Percentiles rank a stretch among this genome's conserved stretches.
These are phyloP conservation scores for Termitomyces sp. DNA, from an alignment of 768 basidiomycete species.

Conservation along the genomic window DNA sequence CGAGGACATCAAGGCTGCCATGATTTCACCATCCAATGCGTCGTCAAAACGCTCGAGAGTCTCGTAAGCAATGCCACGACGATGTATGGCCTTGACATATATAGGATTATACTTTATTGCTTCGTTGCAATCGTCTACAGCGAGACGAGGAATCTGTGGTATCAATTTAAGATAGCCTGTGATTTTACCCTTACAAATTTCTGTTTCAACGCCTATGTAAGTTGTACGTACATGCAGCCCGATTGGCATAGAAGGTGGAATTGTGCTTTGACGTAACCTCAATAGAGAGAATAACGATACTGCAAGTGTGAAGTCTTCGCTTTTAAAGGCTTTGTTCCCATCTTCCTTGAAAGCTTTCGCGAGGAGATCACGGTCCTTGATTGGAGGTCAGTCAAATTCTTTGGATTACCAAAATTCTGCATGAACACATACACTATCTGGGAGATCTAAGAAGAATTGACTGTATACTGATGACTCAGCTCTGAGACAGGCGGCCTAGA, in stretches of 20 bases:
- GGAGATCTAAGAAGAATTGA: not conserved
- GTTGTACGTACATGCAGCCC: slow-evolving; percentile 73
- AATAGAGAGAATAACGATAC: slow-evolving; percentile 65
- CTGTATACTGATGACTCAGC: not conserved
- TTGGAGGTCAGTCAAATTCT: not conserved
- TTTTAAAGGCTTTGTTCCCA: slow-evolving; percentile 70
- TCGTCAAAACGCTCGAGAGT: slow-evolving; percentile 68
- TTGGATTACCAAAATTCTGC: not conserved
- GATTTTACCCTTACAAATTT: not conserved
- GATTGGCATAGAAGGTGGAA: slow-evolving; percentile 93
- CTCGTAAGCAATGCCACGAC: slow-evolving; percentile 84
- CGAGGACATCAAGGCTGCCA: not conserved
- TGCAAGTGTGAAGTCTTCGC: slow-evolving; percentile 53
- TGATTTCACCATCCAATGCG: slow-evolving; percentile 35
- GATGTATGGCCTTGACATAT: slow-evolving; percentile 89
- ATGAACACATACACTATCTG: not conserved
- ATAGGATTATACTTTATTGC: slow-evolving; percentile 76
- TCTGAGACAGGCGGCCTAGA: not conserved
- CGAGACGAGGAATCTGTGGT: slow-evolving; percentile 77
- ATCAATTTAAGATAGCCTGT: slow-evolving; percentile 87
- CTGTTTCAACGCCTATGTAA: not conserved
- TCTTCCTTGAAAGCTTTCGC: slow-evolving; percentile 64
- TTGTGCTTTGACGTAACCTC: slow-evolving; percentile 71
- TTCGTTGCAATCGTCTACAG: slow-evolving; percentile 85
- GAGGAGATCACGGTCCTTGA: slow-evolving; percentile 56